Base-by-base conservation (phyloP, 257 asterid species). In the Buddleja alternifolia region DNA sequence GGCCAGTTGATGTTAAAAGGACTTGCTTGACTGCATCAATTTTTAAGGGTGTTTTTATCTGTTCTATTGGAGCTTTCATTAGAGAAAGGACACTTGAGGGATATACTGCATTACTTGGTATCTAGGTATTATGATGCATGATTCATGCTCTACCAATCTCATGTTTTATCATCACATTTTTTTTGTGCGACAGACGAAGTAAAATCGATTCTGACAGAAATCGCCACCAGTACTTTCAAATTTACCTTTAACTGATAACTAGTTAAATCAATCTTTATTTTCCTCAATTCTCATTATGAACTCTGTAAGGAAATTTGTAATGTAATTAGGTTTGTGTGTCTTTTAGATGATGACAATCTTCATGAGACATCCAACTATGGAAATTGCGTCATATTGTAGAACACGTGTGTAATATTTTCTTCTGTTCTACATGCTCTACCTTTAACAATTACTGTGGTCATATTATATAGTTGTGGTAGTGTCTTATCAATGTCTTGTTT, bases 401-500 rank as follows among this genome's bases (percentile, higher is more conserved):
- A 60, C 16, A 56, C 60, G 2, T 34, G 41, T 72, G 24, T 65
- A 9, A n/a, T 25, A 10, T 45, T 8, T 58, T 51, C 10, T 25
- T 55, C 10, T 68, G 34, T 56, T 46, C 4, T n/a, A 10, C 23
- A 64, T 48, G 42, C 65, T 23, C 59, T 45, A 50, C 60, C 41
- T 29, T 51, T 11, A 51, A 12, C 20, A 64, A 24, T 61, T 63
- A 25, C 67, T 60, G 9, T 69, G 54, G 44, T 46, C 7, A 20
- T 60, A 41, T 40, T 51, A 37, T 67, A 59, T 59, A 53, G 59
- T 36, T 58, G 45, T 51, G 7, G 37, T 21, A 44, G 65, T 67
- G 39, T 69, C 39, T 74, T 65, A 36, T 37, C 44, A n/a, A 53
- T 72, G 56, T 67, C 55, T 70, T 60, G 50, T 73, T 48, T 87